phyloP scores from a whole-genome alignment of 2,329 filamentous ascomycete species.

The Epichloe aotearoae region DNA sequence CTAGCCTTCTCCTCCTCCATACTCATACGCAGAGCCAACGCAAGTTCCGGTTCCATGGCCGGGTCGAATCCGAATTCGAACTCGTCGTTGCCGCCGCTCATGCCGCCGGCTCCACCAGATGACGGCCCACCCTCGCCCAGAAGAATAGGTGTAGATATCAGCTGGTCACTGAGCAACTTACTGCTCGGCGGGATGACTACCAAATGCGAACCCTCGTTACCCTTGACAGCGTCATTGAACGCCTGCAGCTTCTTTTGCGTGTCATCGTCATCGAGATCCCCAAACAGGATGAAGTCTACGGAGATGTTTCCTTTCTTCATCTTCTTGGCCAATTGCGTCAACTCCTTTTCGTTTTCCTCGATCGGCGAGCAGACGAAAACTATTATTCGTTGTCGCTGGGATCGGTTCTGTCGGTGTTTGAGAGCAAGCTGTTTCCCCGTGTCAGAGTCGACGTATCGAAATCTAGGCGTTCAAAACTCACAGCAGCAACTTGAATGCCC shows the following conservation, averaged over 20 bases:
- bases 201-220: constrained; percentile 79
- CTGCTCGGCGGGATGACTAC: constrained; percentile 83
- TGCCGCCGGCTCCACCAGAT: constrained; percentile 34
- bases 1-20: constrained; percentile 96
- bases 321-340: constrained; percentile 84
- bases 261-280: constrained; percentile 80
- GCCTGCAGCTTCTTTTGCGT: constrained; percentile 83
- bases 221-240: constrained; percentile 89
- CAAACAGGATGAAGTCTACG: constrained; percentile 91
- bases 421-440: constrained; percentile 60
- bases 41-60: constrained; percentile 81
- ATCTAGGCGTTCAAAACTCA: constrained; percentile 33
- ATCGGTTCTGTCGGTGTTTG: constrained; percentile 97
- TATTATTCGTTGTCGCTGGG: constrained; percentile 90
- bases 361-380: constrained; percentile 93
- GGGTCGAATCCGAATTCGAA: constrained; percentile 77
- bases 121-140: constrained; percentile 58
- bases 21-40: constrained; percentile 88
- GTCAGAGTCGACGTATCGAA: not conserved
- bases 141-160: constrained; percentile 80
- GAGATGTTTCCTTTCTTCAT: constrained; percentile 97
- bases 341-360: constrained; percentile 74
- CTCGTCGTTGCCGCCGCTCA: constrained; percentile 50
- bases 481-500: constrained; percentile 86
- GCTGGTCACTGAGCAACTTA: constrained; percentile 82